Evolutionary conservation across 768 basidiomycete genomes (phyloP).

Genomic region (Suillus decipiens): DNA sequence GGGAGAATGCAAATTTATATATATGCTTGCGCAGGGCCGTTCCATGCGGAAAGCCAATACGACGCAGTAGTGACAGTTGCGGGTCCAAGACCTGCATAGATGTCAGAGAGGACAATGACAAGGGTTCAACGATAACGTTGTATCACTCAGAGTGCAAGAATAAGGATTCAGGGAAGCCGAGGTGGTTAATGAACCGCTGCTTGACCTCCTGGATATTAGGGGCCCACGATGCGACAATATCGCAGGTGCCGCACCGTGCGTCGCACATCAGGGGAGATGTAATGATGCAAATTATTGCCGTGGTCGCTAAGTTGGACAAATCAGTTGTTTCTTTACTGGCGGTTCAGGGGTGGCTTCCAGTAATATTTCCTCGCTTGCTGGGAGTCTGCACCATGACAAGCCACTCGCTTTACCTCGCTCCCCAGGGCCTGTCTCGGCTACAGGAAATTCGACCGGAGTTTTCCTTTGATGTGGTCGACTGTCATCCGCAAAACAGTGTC

Average conservation of each 20-base stretch:
- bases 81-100: background rate
- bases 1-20: constrained; percentile 26
- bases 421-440: background rate
- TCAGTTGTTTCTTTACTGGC: constrained; percentile 1
- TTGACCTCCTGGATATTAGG: background rate
- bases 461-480: background rate
- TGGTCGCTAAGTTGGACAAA: too few species aligned
- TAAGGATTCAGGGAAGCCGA: constrained; percentile 24
- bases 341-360: background rate
- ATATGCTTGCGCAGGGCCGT: constrained; percentile 16
- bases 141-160: constrained; percentile 31
- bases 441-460: background rate
- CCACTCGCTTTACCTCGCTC: background rate
- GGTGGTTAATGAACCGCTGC: constrained; percentile 5
- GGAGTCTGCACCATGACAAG: background rate
- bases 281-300: background rate
- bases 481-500: background rate
- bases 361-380: background rate
- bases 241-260: background rate
- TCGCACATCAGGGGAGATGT: background rate
- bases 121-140: constrained; percentile 22
- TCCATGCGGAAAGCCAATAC: constrained; percentile 31
- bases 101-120: constrained; percentile 12
- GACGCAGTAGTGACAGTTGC: constrained; percentile 15
- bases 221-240: background rate